Conservation (phyloP, 257 asterid genomes). For the Plantago major region DNA sequence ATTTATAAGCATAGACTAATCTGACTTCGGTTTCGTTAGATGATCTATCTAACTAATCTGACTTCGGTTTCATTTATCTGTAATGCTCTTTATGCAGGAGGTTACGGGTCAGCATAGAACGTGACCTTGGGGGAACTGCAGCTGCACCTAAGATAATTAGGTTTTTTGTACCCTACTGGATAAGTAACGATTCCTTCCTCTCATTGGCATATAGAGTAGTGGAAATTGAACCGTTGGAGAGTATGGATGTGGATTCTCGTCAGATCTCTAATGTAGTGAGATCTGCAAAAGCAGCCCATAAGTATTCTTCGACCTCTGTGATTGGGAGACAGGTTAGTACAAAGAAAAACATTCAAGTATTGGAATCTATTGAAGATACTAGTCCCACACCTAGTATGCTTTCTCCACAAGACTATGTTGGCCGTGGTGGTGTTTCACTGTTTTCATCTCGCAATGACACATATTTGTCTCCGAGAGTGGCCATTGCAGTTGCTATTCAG, state of each 20-base stretch:
- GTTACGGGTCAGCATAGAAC: conserved; percentile 91
- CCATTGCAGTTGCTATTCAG: conserved; percentile 82
- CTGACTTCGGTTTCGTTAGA: conserved; percentile 19
- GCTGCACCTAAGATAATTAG: conserved; percentile 94
- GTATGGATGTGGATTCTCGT: conserved; percentile 57
- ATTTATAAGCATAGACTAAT: neutral
- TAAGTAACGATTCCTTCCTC: conserved; percentile 72
- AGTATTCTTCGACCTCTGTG: conserved; percentile 50
- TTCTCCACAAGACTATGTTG: conserved; percentile 95
- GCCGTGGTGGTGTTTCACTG: conserved; percentile 87
- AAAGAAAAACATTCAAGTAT: conserved; percentile 68
- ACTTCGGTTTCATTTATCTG: conserved; percentile 21
- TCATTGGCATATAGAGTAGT: conserved; percentile 81
- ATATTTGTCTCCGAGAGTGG: conserved; percentile 90
- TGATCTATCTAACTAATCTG: conserved; percentile 16
- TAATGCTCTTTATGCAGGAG: conserved; percentile 50
- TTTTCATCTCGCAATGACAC: conserved; percentile 90
- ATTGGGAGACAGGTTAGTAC: conserved; percentile 47
- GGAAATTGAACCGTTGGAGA: conserved; percentile 82
- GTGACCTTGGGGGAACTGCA: conserved; percentile 85
- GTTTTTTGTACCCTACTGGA: conserved; percentile 98
- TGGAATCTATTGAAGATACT: conserved; percentile 87
- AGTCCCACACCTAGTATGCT: conserved; percentile 95
- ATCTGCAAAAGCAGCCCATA: conserved; percentile 67
- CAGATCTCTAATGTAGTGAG: conserved; percentile 50